Evolutionary conservation across 75 land plant genomes (phyloP), one percentile per base, ranked within the genome.

Genomic region (Selaginella tamariscina): DNA sequence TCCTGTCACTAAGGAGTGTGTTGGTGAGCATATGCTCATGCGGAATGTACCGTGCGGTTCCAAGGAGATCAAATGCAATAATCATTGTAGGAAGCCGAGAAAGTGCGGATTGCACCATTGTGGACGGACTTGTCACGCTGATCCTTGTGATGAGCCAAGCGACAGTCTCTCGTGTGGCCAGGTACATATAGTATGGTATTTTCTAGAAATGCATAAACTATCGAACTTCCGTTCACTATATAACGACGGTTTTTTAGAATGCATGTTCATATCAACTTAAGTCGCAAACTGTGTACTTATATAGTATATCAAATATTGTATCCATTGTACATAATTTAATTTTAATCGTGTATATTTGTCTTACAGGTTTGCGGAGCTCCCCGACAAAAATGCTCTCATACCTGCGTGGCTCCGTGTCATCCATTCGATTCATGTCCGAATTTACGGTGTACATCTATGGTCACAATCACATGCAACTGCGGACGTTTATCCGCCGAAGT

Each of bases 11-110:
- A 95, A 95, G 80, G 89, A 87, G 55, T 95, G 99, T 71, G 76
- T 90, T 27, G 99, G 99, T 1, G 80, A 81, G 30, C 99, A 95
- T 78, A 96, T 95, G 2, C 63, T 80, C 29, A 70, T 95, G 56
- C 82, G 86, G 70, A 91, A 88, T 65, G 82, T 95, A 11, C 96
- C 96, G n/a, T 95, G 99, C 72, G 96, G 99, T 11, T 95, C 99
- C 9, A 85, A 73, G 63, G 99, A 91, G 66, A 95, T 95, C 0
- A 82, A 83, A 64, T 95, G 99, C 77, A 95, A 87, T 68, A 81
- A 84, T 63, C 80, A 85, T 0, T 95, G 99, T 75, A 96, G 99
- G 2, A 95, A 87, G 67, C 78, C 88, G 13, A 68, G 99, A 69
- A 86, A 84, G 63, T 95, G 99, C 78, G 95, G 99, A 27, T 64